Percentiles rank a stretch among this genome's conserved stretches.
Conservation (phyloP, 2,329 filamentous ascomycete genomes). For the Cladosporium oxysporum region DNA sequence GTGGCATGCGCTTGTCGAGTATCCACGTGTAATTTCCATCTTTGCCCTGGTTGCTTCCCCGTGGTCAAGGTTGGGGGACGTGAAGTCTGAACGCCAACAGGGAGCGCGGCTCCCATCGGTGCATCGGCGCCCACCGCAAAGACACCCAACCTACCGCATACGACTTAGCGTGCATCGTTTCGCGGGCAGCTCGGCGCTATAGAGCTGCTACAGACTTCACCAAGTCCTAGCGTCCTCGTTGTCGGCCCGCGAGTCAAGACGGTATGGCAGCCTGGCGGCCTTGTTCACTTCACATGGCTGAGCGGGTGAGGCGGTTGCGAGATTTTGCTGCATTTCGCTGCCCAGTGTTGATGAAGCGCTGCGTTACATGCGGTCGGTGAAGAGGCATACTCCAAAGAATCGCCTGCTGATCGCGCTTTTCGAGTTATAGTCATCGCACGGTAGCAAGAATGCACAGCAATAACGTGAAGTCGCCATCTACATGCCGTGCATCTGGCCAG, state of each 20-base stretch:
- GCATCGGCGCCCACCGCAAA: not conserved
- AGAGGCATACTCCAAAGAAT: not conserved
- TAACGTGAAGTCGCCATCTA: not conserved
- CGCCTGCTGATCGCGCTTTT: not conserved
- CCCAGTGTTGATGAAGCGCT: not conserved
- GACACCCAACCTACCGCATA: constrained; percentile 8
- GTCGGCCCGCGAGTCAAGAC: not conserved
- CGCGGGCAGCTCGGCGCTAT: not conserved
- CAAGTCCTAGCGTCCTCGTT: not conserved
- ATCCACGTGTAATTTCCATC: not conserved
- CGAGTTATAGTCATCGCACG: not conserved
- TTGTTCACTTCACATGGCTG: not conserved
- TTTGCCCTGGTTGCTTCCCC: constrained; percentile 10
- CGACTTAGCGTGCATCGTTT: not conserved
- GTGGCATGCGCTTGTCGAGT: not conserved
- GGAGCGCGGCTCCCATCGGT: not conserved
- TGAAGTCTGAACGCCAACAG: not conserved
- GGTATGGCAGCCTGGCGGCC: not conserved
- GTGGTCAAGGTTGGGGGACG: not conserved
- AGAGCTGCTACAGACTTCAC: not conserved
- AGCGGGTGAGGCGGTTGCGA: not conserved
- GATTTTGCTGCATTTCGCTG: not conserved
- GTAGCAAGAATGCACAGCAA: not conserved
- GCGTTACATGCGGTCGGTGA: not conserved
- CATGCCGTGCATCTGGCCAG: not conserved